Base-by-base conservation (phyloP, 257 asterid species). In the Asclepias syriaca region DNA sequence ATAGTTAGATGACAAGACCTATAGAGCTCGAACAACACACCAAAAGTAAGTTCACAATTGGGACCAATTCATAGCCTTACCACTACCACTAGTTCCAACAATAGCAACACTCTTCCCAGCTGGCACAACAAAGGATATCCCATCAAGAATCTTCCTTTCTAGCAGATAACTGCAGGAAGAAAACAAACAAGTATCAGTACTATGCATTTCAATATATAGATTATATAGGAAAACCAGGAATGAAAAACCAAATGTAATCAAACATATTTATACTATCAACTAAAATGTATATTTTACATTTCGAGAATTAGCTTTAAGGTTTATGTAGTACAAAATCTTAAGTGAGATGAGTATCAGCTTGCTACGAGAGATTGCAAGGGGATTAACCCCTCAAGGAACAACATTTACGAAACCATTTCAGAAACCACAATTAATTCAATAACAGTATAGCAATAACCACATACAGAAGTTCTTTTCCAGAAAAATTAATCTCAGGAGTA, bases 41-140 rank as follows among this genome's bases (percentile, higher is more conserved):
- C 70, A 53, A 73, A 75, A 74, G 70, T 43, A 39, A 32, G 75
- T 51, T 66, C 6, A 69, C 10, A 54, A 61, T 72, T 70, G 51
- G 74, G 46, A 78, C n/a, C 69, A 72, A 71, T 66, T 18, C 39
- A 65, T 74, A 66, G 77, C 80, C 76, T 85, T 87, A 95, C 99
- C 99, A 82, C 98, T 92, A 71, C 99, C 99, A 85, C 99, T 95
- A 63, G 99, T 91, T 78, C 99, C 99, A 74, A 95, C 99, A 69
- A 95, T 92, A 86, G 99, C 99, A 27, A 95, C 97, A 82, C 99
- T 95, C 82, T 86, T 92, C 54, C 99, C 99, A 74, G 99, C 96
- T 67, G 99, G 98, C 72, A 95, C 93, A 69, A 75, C 78, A 77
- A 95, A 95, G 68, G 99, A 91, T 74, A 90, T 77, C 60, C 97